Percentiles rank a stretch among this genome's conserved stretches.
Conservation (phyloP, 495 filamentous ascomycete species). For the Amniculicola lignicola region DNA sequence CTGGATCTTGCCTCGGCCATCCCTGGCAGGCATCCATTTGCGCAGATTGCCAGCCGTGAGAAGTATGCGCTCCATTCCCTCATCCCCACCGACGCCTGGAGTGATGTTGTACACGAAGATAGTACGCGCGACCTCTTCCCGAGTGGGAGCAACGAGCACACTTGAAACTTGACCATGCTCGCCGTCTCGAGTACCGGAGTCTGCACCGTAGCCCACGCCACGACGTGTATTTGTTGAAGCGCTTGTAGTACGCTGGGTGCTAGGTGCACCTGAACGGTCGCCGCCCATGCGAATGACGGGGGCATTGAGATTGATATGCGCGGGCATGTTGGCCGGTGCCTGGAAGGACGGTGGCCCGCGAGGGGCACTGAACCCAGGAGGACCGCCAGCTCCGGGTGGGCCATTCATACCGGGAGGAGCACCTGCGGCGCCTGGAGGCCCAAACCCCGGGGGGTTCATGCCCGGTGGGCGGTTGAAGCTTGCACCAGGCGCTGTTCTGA, state of each 20-base stretch:
- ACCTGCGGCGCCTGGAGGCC: too few relatives aligned
- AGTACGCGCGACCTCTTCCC: conserved; percentile 85
- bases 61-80: conserved; percentile 78
- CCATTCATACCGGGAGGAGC: conserved; percentile 59
- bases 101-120: conserved; percentile 88
- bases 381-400: conserved; percentile 65
- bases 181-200: conserved; percentile 54
- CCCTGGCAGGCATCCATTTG: conserved; percentile 79
- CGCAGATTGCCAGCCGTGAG: conserved; percentile 71
- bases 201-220: conserved; percentile 61
- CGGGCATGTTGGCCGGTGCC: conserved; percentile 81
- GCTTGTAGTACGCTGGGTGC: too few relatives aligned
- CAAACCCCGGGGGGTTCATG: too few relatives aligned
- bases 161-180: conserved; percentile 72
- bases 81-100: conserved; percentile 70
- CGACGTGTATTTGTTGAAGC: conserved; percentile 49
- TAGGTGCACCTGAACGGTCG: too few relatives aligned
- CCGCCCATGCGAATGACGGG: conserved; percentile 92
- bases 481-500: too few relatives aligned
- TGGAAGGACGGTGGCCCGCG: conserved; percentile 82
- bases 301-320: conserved; percentile 94
- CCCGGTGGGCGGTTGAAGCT: too few relatives aligned
- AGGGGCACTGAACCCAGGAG: conserved; percentile 68
- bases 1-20: conserved; percentile 79
- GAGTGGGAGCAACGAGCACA: conserved; percentile 77